Evolutionary conservation across 148 eudicot genomes (phyloP).

Genomic region (Silene conica): DNA sequence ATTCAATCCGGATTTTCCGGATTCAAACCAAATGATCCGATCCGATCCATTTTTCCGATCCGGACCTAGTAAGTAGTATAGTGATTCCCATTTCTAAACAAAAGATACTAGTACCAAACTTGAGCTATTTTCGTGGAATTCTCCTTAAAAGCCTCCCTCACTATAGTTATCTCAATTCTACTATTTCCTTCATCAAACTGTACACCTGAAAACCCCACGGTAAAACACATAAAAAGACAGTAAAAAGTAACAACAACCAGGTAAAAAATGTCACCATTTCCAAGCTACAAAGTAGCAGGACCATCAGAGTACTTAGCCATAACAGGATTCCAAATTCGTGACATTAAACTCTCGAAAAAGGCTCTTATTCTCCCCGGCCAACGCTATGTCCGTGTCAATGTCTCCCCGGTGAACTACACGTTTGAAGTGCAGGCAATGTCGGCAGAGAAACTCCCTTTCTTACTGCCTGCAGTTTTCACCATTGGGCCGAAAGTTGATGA

Average conservation of each 20-base stretch:
- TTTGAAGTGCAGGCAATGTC: slow-evolving; percentile 30
- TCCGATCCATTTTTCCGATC: no score
- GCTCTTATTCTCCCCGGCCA: slow-evolving; percentile 28
- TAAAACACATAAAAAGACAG: not conserved
- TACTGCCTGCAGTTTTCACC: slow-evolving; percentile 28
- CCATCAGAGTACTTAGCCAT: slow-evolving; percentile 26
- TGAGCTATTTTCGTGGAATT: no score
- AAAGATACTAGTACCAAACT: no score
- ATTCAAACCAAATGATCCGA: no score
- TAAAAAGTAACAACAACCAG: no score
- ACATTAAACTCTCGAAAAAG: slow-evolving; percentile 26
- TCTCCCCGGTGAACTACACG: slow-evolving; percentile 28
- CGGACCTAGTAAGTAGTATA: no score
- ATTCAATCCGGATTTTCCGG: no score
- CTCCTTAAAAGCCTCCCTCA: no score
- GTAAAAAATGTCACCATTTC: not conserved
- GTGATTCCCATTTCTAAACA: no score
- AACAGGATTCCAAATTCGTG: slow-evolving; percentile 18
- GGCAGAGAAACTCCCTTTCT: slow-evolving; percentile 25
- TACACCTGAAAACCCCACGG: not conserved
- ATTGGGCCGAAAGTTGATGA: slow-evolving; percentile 23
- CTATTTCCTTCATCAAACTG: no score
- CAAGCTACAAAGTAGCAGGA: slow-evolving; percentile 15
- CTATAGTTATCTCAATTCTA: no score
- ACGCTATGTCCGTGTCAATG: slow-evolving; percentile 9